These are phyloP conservation scores for Selenicereus undatus DNA, from an alignment of 148 eudicot species.

Conservation along the genomic window DNA sequence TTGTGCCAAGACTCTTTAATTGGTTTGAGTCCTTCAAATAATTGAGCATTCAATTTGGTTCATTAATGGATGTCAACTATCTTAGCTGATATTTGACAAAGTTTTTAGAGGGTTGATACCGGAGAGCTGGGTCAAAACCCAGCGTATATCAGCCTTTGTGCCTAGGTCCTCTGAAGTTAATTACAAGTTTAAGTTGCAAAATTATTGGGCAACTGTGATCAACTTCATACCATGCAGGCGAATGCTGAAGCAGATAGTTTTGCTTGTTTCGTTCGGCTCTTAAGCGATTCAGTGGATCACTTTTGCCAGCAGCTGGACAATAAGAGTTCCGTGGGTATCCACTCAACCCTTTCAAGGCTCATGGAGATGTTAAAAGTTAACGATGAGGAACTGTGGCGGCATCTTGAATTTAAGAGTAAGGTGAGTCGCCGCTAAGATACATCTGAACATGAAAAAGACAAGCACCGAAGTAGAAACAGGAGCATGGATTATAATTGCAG, in stretches of 20 bases:
- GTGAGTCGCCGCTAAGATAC: constrained; percentile 15
- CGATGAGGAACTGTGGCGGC: constrained; percentile 63
- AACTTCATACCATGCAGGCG: constrained; percentile 31
- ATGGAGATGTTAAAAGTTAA: constrained; percentile 44
- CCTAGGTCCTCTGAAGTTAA: not conserved
- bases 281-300: constrained; percentile 65
- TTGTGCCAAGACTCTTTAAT: not conserved
- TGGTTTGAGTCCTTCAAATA: not conserved
- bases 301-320: constrained; percentile 70
- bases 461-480: not conserved
- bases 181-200: not conserved
- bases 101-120: not conserved
- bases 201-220: not conserved
- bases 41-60: not conserved
- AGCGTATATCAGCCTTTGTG: no score
- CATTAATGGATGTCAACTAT: not conserved
- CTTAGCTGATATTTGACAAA: not conserved
- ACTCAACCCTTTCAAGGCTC: constrained; percentile 55
- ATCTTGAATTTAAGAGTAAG: constrained; percentile 56
- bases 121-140: not conserved
- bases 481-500: not conserved
- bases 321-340: constrained; percentile 57
- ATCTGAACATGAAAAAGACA: not conserved
- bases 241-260: constrained; percentile 71
- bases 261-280: constrained; percentile 51